phyloP scores from a whole-genome alignment of 768 basidiomycete genomes.

The Agaricus blazei region DNA sequence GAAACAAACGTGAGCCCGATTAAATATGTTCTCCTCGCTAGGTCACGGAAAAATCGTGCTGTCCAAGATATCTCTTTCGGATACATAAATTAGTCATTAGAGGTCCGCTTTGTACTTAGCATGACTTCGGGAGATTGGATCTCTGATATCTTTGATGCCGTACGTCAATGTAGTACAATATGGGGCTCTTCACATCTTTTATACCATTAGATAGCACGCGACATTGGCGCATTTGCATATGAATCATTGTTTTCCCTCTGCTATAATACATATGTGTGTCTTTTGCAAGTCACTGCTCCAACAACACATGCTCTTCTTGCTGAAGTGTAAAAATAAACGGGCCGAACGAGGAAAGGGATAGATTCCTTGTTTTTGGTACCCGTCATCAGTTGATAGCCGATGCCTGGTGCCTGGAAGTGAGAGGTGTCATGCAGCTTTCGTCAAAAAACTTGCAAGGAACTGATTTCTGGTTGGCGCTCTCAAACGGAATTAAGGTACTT shows the following conservation, averaged over 20 bases:
- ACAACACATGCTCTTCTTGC: background rate
- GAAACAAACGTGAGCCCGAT: too few relatives aligned
- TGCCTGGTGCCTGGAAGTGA: conserved; percentile 3
- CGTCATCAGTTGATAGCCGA: conserved; percentile 1
- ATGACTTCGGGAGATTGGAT: background rate
- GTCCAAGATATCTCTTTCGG: too few relatives aligned
- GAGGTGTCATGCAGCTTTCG: background rate
- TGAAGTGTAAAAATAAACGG: background rate
- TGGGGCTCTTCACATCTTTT: background rate
- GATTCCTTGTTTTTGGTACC: background rate
- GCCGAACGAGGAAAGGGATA: background rate
- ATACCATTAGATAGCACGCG: background rate
- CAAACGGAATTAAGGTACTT: background rate
- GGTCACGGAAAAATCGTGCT: too few relatives aligned
- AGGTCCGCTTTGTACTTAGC: background rate
- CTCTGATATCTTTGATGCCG: background rate
- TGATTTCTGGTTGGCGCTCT: background rate
- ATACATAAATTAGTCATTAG: too few relatives aligned
- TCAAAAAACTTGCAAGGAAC: background rate
- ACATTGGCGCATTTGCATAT: background rate
- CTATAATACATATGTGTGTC: background rate
- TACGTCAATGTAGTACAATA: background rate
- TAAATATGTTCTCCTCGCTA: too few relatives aligned
- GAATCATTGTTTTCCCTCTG: background rate
- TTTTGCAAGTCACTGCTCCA: background rate